These are phyloP conservation scores for Phaeosphaeria sp. DNA, from an alignment of 2,329 filamentous ascomycete species.

Conservation along the genomic window DNA sequence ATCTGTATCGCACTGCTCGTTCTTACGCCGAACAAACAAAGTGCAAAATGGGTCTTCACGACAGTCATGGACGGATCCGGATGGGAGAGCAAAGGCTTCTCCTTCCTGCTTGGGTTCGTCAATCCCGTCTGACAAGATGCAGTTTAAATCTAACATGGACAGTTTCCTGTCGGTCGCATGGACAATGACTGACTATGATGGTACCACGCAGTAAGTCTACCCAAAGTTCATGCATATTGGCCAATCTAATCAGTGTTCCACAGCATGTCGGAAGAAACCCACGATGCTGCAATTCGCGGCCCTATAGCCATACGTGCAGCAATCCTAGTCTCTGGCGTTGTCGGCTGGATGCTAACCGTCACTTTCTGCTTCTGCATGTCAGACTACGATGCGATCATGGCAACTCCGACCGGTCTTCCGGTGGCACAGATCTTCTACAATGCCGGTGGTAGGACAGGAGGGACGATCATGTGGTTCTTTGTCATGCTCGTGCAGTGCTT, in stretches of 20 bases:
- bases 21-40: constrained; percentile 66
- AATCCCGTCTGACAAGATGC: constrained; percentile 4
- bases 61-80: constrained; percentile 68
- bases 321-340: constrained; percentile 64
- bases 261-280: constrained; percentile 71
- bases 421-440: constrained; percentile 66
- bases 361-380: constrained; percentile 69
- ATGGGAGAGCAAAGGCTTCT: constrained; percentile 67
- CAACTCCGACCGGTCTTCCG: constrained; percentile 65
- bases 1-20: constrained; percentile 67
- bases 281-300: constrained; percentile 66
- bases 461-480: constrained; percentile 67
- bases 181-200: constrained; percentile 75
- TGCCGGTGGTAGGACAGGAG: constrained; percentile 63
- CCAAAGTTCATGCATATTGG: constrained; percentile 20
- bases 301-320: constrained; percentile 66
- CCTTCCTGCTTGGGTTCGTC: constrained; percentile 65
- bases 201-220: constrained; percentile 65
- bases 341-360: constrained; percentile 70
- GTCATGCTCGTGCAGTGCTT: constrained; percentile 71
- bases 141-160: constrained; percentile 11
- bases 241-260: constrained; percentile 29
- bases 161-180: constrained; percentile 63
- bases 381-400: constrained; percentile 64
- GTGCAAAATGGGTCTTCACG: constrained; percentile 66